phyloP scores from a whole-genome alignment of 441 rosid genomes.

The Populus trichocarpa region DNA sequence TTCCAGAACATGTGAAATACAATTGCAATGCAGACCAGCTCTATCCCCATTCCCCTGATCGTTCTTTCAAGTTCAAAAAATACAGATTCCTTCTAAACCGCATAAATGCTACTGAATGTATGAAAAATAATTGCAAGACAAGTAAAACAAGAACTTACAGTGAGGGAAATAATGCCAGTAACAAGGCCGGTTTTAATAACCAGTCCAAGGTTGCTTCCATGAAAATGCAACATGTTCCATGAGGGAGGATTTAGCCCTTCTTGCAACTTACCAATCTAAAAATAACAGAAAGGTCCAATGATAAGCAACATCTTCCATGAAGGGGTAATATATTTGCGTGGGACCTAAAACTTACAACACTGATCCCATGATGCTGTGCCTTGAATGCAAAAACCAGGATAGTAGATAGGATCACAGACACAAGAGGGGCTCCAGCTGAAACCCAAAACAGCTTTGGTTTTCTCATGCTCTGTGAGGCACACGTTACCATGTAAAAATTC shows the following conservation, averaged over 20 bases:
- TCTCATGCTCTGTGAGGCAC: slow-evolving; percentile 66
- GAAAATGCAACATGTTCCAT: slow-evolving; percentile 78
- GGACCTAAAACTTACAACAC: slow-evolving; percentile 42
- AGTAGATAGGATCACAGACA: slow-evolving; percentile 71
- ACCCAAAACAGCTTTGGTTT: slow-evolving; percentile 31
- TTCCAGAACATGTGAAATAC: background rate
- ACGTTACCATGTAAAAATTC: slow-evolving; percentile 8
- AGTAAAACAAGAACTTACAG: slow-evolving; percentile 36
- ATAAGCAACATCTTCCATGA: background rate
- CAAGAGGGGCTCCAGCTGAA: slow-evolving; percentile 80
- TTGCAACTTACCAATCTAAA: slow-evolving; percentile 78
- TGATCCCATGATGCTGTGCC: slow-evolving; percentile 72
- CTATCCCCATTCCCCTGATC: background rate
- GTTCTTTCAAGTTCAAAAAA: background rate
- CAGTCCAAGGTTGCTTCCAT: slow-evolving; percentile 64
- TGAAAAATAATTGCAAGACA: background rate
- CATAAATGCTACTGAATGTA: background rate
- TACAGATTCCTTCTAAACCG: background rate
- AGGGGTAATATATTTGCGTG: background rate
- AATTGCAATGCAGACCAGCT: background rate
- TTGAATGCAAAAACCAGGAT: slow-evolving; percentile 66
- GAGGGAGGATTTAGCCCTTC: slow-evolving; percentile 91
- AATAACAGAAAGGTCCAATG: background rate
- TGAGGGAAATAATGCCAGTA: slow-evolving; percentile 90
- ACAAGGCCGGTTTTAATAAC: slow-evolving; percentile 69